Evolutionary conservation across 2,329 filamentous ascomycete genomes (phyloP), one percentile per base, ranked within the genome.

Genomic region (Scedosporium boydii): DNA sequence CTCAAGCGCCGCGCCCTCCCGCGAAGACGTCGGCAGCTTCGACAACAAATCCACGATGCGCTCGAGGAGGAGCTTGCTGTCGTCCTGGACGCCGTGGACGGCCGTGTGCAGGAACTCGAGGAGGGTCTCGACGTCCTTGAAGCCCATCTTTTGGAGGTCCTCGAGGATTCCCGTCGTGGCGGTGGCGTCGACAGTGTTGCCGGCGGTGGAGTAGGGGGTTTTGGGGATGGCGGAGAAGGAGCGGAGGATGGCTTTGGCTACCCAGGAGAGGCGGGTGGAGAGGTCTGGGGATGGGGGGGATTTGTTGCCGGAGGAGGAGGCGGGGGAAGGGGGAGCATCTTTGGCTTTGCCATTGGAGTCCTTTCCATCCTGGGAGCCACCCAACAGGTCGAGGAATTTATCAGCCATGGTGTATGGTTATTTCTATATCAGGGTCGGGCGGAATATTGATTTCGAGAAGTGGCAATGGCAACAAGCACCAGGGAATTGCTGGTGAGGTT

Each of bases 101-200:
- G 61, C 65, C 2, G 63, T 61, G 21, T 46, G 16, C 42, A 66
- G 61, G 44, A 67, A 65, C n/a, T 65, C 44, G 55, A 59, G 51
- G 6, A 67, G 59, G 2, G 66, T 67, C 9, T 66, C 65, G 12
- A 66, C 51, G 42, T 67, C 66, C n/a, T 65, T 61, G 46, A 67
- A 67, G 27, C 66, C 66, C 14, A 67, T 62, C 10, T 61, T 58
- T 51, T 64, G 65, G 42, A 66, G 26, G 29, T 67, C 66, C n/a
- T 64, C 62, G 18, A 67, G 26, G 12, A 67, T 7, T 10, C 63
- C 29, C 5, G 58, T 62, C 0, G 66, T 65, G n/a, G 62, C 63
- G 18, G 34, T 63, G n/a, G 60, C 59, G 18, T 34, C 55, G 26
- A 18, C 55, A 3, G 21, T 29, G 55, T 29, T 57, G 55, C 55